Conservation (phyloP, 805 yeast genomes). For the Yarrowia porcina region DNA sequence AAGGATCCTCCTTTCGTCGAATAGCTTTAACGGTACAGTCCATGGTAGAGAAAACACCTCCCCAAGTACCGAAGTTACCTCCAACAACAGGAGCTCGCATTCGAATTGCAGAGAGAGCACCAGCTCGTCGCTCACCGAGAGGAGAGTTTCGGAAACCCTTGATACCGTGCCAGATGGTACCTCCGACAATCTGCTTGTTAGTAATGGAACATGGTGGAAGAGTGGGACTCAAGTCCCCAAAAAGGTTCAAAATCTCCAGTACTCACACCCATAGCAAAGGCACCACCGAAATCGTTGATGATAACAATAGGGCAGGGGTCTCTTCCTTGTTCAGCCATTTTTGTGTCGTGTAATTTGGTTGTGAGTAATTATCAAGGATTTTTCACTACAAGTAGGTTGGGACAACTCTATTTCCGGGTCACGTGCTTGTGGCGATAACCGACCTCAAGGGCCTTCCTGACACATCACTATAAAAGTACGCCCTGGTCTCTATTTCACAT, state of each 20-base stretch:
- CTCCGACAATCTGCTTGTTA: conserved; percentile 69
- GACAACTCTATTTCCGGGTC: not conserved
- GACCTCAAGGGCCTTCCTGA: not conserved
- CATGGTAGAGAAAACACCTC: conserved; percentile 92
- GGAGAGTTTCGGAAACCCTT: conserved; percentile 99
- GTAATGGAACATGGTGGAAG: conserved; percentile 17
- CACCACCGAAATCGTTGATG: conserved; percentile 97
- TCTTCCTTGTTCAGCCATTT: conserved; percentile 75
- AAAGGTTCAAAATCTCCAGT: not conserved
- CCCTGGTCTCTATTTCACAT: no score
- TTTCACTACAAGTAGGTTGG: conserved; percentile 21
- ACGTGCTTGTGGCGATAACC: conserved; percentile 6
- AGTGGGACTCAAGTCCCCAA: not conserved
- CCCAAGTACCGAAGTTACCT: conserved; percentile 99
- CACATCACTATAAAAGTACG: no score
- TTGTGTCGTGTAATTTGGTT: conserved; percentile 11
- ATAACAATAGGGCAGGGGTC: conserved; percentile 99
- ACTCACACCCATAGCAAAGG: conserved; percentile 93
- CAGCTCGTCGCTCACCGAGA: conserved; percentile 84
- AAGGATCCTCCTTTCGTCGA: conserved; percentile 96
- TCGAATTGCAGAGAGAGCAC: conserved; percentile 85
- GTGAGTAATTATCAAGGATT: conserved; percentile 19
- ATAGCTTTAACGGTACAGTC: conserved; percentile 95
- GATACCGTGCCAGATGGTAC: conserved; percentile 97
- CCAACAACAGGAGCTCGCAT: conserved; percentile 98